Conservation (phyloP, 1,139 yeast species). For the Protomyces inundatus region DNA sequence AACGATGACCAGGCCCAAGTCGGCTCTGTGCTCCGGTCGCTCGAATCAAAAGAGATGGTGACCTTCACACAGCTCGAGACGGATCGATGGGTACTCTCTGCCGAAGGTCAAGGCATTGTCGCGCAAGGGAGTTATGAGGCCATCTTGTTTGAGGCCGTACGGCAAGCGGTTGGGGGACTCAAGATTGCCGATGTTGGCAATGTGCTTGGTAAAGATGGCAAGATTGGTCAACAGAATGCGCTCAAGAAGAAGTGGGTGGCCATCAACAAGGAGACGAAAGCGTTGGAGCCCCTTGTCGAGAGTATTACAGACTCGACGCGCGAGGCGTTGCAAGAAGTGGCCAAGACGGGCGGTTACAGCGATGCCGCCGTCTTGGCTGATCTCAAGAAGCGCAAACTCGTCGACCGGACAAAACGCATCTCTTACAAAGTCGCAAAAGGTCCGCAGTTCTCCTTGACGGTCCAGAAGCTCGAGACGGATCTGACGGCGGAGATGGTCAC, state of each 20-base stretch:
- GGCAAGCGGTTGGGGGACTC: constrained; percentile 69
- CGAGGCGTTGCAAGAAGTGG: constrained; percentile 56
- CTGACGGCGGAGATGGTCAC: constrained; percentile 85
- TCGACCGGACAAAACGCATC: constrained; percentile 53
- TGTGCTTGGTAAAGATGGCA: constrained; percentile 48
- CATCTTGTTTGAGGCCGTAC: constrained; percentile 70
- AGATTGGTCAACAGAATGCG: constrained; percentile 96
- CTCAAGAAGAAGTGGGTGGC: constrained; percentile 86
- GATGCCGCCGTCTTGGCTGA: constrained; percentile 65
- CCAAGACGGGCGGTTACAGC: constrained; percentile 52
- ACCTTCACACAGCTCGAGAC: constrained; percentile 66
- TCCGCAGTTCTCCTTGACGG: constrained; percentile 71
- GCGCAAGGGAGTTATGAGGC: constrained; percentile 83
- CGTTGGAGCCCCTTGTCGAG: constrained; percentile 52
- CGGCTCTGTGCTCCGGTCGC: constrained; percentile 71
- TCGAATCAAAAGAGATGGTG: constrained; percentile 79
- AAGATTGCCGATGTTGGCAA: constrained; percentile 71
- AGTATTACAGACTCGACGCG: constrained; percentile 61
- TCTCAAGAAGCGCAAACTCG: constrained; percentile 87
- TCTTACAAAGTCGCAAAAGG: constrained; percentile 78
- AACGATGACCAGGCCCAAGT: constrained; percentile 10
- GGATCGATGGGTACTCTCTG: constrained; percentile 66
- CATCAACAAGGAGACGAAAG: constrained; percentile 76
- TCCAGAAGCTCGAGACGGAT: constrained; percentile 83
- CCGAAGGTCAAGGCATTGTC: constrained; percentile 77